A percentile compares a stretch with the other conserved stretches of the same genome.
These are phyloP conservation scores for Aspergillus wentii DNA, from an alignment of 495 filamentous ascomycete species.

Conservation along the genomic window DNA sequence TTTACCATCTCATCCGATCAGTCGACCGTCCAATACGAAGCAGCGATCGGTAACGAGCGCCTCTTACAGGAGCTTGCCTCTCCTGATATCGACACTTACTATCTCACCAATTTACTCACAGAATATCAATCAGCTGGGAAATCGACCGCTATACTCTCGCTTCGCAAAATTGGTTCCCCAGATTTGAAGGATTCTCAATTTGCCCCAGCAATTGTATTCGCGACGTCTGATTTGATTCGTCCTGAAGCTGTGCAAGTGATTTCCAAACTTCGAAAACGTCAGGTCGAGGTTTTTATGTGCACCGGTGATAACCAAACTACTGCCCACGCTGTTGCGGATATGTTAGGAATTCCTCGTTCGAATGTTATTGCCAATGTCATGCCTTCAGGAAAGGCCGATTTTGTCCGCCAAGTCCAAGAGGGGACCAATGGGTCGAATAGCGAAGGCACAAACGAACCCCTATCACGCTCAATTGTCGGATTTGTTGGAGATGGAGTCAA, in stretches of 20 bases:
- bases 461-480: slow-evolving; percentile 41
- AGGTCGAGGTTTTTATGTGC: slow-evolving; percentile 81
- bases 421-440: slow-evolving; percentile 2
- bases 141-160: slow-evolving; percentile 66
- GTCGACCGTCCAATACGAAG: slow-evolving; percentile 42
- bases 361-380: slow-evolving; percentile 87
- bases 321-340: slow-evolving; percentile 62
- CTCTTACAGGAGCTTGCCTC: slow-evolving; percentile 48
- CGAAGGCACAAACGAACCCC: slow-evolving; percentile 1
- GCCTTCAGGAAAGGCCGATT: slow-evolving; percentile 79
- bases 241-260: slow-evolving; percentile 67
- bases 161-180: slow-evolving; percentile 25
- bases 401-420: slow-evolving; percentile 73
- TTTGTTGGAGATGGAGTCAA: slow-evolving; percentile 88
- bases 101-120: slow-evolving; percentile 45
- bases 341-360: slow-evolving; percentile 65
- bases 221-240: slow-evolving; percentile 71
- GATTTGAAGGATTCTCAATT: slow-evolving; percentile 22
- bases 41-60: slow-evolving; percentile 80
- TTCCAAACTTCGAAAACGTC: slow-evolving; percentile 55
- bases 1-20: slow-evolving; percentile 40
- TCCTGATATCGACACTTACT: slow-evolving; percentile 23
- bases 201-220: slow-evolving; percentile 65
- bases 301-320: slow-evolving; percentile 67
- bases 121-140: slow-evolving; percentile 68